These are phyloP conservation scores for Veloporphyrellus conicus DNA, from an alignment of 1,284 basidiomycete genomes.

Conservation along the genomic window DNA sequence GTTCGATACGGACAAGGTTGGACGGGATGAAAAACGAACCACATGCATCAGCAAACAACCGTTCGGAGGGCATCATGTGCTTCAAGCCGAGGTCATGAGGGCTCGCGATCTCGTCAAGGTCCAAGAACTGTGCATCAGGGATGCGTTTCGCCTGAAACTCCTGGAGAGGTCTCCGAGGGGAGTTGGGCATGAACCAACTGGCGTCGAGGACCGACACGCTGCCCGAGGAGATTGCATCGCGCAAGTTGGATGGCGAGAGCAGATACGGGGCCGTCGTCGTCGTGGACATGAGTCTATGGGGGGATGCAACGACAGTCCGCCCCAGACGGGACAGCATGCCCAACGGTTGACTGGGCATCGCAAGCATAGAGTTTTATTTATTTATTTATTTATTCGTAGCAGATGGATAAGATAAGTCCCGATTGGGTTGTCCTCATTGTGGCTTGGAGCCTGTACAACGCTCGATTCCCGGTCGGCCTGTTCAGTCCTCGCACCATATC, in stretches of 20 bases:
- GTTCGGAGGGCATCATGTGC: conserved; percentile 87
- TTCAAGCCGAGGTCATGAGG: conserved; percentile 71
- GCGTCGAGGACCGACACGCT: conserved; percentile 64
- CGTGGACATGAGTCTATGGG: conserved; percentile 34
- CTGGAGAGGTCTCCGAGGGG: conserved; percentile 56
- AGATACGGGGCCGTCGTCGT: conserved; percentile 42
- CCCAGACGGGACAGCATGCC: conserved; percentile 10
- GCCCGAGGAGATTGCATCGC: conserved; percentile 32
- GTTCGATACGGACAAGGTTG: conserved; percentile 7
- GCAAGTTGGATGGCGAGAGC: conserved; percentile 49
- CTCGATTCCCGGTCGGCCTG: not conserved
- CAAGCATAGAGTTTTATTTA: conserved; percentile 4
- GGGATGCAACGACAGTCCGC: conserved; percentile 1
- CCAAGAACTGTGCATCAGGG: conserved; percentile 72
- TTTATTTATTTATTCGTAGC: conserved; percentile 13
- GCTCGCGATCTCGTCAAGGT: conserved; percentile 77
- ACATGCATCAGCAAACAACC: conserved; percentile 76
- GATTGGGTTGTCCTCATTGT: conserved; percentile 13
- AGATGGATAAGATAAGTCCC: not conserved
- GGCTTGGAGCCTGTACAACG: not conserved
- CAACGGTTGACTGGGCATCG: conserved; percentile 6
- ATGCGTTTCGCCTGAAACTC: conserved; percentile 72
- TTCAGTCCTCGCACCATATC: not conserved
- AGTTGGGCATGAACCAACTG: conserved; percentile 87
- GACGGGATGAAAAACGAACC: conserved; percentile 45